These are phyloP conservation scores for Tardiomyces blankii DNA, from an alignment of 1,139 yeast genomes.

Conservation along the genomic window DNA sequence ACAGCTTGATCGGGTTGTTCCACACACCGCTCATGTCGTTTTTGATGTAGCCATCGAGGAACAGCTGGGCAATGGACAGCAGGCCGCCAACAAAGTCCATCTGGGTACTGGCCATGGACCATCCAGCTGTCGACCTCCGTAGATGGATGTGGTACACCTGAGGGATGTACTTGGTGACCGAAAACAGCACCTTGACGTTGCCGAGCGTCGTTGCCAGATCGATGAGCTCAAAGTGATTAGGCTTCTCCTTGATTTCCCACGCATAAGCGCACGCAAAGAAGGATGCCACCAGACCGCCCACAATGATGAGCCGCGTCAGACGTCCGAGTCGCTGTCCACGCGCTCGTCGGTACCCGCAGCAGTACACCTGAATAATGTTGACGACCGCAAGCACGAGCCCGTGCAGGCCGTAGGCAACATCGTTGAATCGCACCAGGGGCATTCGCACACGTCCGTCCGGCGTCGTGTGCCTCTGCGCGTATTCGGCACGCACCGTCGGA, in stretches of 20 bases:
- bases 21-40: slow-evolving; percentile 21
- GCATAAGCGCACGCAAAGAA: slow-evolving; percentile 15
- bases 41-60: slow-evolving; percentile 26
- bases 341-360: slow-evolving; percentile 25
- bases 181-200: slow-evolving; percentile 42
- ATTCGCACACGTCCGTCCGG: slow-evolving; percentile 11
- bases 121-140: slow-evolving; percentile 47
- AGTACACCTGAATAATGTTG: slow-evolving; percentile 28
- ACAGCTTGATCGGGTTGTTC: slow-evolving; percentile 26
- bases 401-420: slow-evolving; percentile 34
- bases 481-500: slow-evolving; percentile 29
- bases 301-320: slow-evolving; percentile 8
- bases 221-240: slow-evolving; percentile 19
- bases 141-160: slow-evolving; percentile 44
- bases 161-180: slow-evolving; percentile 50
- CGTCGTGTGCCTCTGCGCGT: slow-evolving; percentile 23
- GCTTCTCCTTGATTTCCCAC: slow-evolving; percentile 14
- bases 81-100: slow-evolving; percentile 47
- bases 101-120: slow-evolving; percentile 38
- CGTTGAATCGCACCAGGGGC: slow-evolving; percentile 36
- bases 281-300: slow-evolving; percentile 9
- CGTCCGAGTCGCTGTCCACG: slow-evolving; percentile 20
- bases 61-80: slow-evolving; percentile 38
- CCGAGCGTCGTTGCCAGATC: slow-evolving; percentile 36
- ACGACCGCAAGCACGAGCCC: slow-evolving; percentile 28